Percentiles rank a stretch among this genome's conserved stretches.
Conservation (phyloP, 345 rosid genomes). For the Gossypium rotundifolium region DNA sequence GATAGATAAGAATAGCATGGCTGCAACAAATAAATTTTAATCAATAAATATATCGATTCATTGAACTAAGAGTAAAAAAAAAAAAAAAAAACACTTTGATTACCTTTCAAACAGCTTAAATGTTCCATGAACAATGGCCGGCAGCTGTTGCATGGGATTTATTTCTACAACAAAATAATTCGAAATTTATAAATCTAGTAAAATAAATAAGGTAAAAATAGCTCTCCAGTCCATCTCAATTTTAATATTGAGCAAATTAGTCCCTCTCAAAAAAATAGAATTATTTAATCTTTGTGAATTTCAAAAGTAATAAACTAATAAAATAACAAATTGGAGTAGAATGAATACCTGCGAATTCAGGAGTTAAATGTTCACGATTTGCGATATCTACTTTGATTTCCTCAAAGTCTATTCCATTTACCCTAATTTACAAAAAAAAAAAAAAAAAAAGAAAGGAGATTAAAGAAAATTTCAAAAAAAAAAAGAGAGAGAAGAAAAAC, state of each 20-base stretch:
- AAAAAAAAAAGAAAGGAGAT: background rate
- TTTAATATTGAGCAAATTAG: too few species aligned
- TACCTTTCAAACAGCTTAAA: conserved; percentile 90
- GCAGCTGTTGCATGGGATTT: conserved; percentile 66
- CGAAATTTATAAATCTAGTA: background rate
- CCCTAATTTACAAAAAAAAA: conserved; percentile 24
- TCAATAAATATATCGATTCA: too few species aligned
- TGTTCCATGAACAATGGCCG: conserved; percentile 72
- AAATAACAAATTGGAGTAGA: background rate
- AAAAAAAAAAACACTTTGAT: background rate
- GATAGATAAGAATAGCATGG: conserved; percentile 78
- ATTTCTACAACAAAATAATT: conserved; percentile 37
- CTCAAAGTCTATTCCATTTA: conserved; percentile 66
- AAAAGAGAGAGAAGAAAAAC: background rate
- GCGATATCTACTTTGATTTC: conserved; percentile 46
- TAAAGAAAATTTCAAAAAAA: background rate
- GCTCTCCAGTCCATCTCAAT: too few species aligned
- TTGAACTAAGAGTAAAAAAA: too few species aligned
- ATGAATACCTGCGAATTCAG: conserved; percentile 54
- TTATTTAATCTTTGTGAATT: too few species aligned
- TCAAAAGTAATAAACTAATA: too few species aligned
- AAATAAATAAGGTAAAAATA: background rate
- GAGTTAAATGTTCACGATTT: conserved; percentile 49
- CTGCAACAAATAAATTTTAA: conserved; percentile 30
- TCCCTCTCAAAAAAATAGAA: too few species aligned